Conservation (phyloP, 75 land plant genomes). For the Selaginella tamariscina region DNA sequence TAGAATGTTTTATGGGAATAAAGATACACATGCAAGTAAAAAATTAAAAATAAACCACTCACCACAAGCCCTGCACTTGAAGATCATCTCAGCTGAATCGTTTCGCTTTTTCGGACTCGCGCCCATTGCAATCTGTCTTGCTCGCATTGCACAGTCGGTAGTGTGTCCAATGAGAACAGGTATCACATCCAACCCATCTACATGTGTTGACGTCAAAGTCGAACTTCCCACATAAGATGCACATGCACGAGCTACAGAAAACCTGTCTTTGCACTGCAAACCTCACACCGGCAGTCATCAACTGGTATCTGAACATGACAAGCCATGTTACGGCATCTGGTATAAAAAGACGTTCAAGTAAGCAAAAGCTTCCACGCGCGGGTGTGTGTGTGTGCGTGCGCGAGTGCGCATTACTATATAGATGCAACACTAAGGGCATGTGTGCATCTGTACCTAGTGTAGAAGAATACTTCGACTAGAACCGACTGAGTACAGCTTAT, state of each 20-base stretch:
- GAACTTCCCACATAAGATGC: constrained; percentile 81
- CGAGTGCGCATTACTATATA: too few relatives aligned
- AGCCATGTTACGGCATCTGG: constrained; percentile 69
- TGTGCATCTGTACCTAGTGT: too few relatives aligned
- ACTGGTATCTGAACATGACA: constrained; percentile 80
- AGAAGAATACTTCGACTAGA: constrained; percentile 70
- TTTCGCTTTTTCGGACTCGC: constrained; percentile 31
- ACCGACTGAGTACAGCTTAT: constrained; percentile 60
- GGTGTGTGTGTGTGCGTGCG: too few relatives aligned
- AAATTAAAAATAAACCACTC: too few relatives aligned
- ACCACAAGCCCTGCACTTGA: constrained; percentile 82
- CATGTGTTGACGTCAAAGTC: constrained; percentile 95
- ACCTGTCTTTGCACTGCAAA: constrained; percentile 68
- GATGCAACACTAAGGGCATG: too few relatives aligned
- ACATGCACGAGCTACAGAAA: constrained; percentile 97
- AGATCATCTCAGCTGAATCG: constrained; percentile 54
- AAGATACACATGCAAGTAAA: too few relatives aligned
- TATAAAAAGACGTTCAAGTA: too few relatives aligned
- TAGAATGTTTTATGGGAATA: too few relatives aligned
- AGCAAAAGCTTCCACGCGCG: too few relatives aligned
- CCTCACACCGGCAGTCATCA: constrained; percentile 76
- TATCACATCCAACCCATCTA: constrained; percentile 92
- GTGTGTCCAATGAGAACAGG: constrained; percentile 95
- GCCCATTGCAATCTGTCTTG: constrained; percentile 58
- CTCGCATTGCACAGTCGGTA: constrained; percentile 91